phyloP scores from a whole-genome alignment of 345 rosid genomes.

The Corymbia maculata region DNA sequence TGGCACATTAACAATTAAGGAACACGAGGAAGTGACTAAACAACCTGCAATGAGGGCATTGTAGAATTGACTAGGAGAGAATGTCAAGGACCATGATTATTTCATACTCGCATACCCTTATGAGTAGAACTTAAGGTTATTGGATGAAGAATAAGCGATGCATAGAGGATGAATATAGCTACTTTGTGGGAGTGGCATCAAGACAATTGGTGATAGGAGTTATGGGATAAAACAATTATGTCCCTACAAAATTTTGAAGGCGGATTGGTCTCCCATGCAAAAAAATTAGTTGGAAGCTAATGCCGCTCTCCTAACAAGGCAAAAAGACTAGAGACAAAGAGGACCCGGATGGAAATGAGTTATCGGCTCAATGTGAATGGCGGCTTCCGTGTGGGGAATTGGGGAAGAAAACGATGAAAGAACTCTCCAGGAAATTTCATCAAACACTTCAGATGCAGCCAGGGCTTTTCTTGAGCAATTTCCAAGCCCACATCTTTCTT shows the following conservation, averaged over 20 bases:
- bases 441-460: background rate
- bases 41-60: fast-evolving
- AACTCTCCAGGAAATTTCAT: background rate
- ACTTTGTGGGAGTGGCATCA: background rate
- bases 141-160: background rate
- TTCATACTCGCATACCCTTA: fast-evolving
- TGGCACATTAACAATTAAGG: background rate
- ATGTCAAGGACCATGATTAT: background rate
- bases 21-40: fast-evolving
- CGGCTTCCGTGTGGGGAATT: background rate
- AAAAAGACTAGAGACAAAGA: background rate
- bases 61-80: background rate
- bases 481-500: background rate
- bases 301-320: too few species aligned
- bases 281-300: fast-evolving
- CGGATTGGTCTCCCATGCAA: fast-evolving
- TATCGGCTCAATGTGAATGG: background rate
- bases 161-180: background rate
- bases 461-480: background rate
- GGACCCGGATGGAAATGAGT: background rate
- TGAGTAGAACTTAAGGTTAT: background rate
- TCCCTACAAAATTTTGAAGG: too few species aligned
- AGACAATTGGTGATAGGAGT: background rate
- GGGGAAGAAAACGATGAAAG: background rate
- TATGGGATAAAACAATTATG: background rate